Conservation (phyloP, 441 rosid species). For the Pelargonium fulgidum region DNA sequence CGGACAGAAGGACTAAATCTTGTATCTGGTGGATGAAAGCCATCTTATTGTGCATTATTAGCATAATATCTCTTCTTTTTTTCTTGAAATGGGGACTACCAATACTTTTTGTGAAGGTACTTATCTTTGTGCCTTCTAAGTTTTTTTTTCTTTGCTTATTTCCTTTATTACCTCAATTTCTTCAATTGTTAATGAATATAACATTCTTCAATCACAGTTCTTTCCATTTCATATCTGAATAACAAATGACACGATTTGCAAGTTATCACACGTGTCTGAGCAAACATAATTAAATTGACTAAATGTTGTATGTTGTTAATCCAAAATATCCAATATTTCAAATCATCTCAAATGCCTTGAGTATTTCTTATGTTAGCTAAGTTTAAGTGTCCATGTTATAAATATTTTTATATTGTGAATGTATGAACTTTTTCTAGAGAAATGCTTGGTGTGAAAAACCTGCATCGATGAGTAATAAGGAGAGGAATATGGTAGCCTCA, state of each 20-base stretch:
- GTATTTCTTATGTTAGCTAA: too few relatives aligned
- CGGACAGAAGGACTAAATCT: conserved; percentile 22
- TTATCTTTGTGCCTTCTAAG: not conserved
- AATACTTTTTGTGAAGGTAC: conserved; percentile 64
- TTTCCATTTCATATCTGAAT: not conserved
- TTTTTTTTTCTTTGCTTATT: not conserved
- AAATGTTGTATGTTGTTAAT: too few relatives aligned
- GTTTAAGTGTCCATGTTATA: too few relatives aligned
- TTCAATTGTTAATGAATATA: not conserved
- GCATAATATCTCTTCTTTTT: conserved; percentile 29
- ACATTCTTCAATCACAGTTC: not conserved
- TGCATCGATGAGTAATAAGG: too few relatives aligned
- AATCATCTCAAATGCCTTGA: too few relatives aligned
- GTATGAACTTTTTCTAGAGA: too few relatives aligned
- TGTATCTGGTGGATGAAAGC: conserved; percentile 61
- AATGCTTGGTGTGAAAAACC: too few relatives aligned
- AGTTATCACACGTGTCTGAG: too few relatives aligned
- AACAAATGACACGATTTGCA: not conserved
- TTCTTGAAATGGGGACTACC: conserved; percentile 79
- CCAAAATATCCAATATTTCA: too few relatives aligned
- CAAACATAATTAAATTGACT: too few relatives aligned
- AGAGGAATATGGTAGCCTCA: too few relatives aligned
- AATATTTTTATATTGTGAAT: too few relatives aligned
- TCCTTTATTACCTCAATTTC: not conserved
- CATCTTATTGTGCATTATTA: conserved; percentile 27